Percentiles rank a stretch among this genome's conserved stretches.
These are phyloP conservation scores for Diplodia intermedia DNA, from an alignment of 2,329 filamentous ascomycete species.

Conservation along the genomic window DNA sequence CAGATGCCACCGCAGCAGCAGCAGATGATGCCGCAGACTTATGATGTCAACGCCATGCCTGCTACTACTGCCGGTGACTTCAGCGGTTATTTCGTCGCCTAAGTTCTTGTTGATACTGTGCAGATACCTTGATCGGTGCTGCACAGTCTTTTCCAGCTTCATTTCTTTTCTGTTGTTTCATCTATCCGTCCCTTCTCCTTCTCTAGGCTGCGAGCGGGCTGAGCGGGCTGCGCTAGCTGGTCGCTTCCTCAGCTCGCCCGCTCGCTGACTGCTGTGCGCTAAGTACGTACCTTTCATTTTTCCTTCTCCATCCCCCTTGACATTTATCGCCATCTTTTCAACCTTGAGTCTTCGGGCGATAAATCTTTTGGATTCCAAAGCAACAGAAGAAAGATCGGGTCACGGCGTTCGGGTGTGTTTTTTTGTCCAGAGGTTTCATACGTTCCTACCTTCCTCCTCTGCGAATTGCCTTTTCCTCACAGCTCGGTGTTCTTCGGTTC, in stretches of 20 bases:
- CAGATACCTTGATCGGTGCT: conserved; percentile 8
- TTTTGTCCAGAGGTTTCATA: conserved; percentile 4
- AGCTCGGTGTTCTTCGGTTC: conserved; percentile 4
- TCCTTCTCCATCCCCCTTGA: neutral
- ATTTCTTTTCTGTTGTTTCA: neutral
- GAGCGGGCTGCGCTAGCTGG: conserved; percentile 1
- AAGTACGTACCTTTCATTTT: conserved; percentile 24
- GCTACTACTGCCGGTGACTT: conserved; percentile 28
- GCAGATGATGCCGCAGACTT: conserved; percentile 29
- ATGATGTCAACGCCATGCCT: conserved; percentile 15
- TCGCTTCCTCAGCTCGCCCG: neutral
- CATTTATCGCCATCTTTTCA: conserved; percentile 1
- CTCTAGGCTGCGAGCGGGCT: conserved; percentile 17
- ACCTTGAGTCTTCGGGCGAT: conserved; percentile 3
- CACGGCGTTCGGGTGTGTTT: conserved; percentile 4
- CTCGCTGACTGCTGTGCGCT: conserved; percentile 6
- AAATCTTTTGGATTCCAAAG: neutral
- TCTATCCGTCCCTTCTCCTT: neutral
- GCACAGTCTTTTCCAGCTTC: conserved; percentile 12
- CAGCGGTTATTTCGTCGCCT: conserved; percentile 23
- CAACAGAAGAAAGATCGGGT: conserved; percentile 23
- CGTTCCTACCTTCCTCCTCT: conserved; percentile 1
- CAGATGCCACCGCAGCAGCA: conserved; percentile 24
- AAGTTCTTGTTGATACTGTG: conserved; percentile 4
- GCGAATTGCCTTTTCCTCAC: conserved; percentile 9